Conservation (phyloP, 176 grass and related monocot genomes). For the Chloris gayana region DNA sequence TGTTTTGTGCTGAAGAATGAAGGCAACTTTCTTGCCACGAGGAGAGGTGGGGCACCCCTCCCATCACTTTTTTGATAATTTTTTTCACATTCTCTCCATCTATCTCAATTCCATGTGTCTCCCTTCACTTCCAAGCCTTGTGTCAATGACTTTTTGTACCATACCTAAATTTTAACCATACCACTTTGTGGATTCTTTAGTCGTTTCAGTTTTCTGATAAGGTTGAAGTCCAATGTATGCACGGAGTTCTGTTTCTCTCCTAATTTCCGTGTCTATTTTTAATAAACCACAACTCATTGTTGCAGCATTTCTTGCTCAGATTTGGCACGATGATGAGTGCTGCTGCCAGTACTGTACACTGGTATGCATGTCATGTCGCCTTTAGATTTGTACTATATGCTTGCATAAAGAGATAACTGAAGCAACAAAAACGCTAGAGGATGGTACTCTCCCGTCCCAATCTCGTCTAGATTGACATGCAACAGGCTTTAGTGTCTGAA, state of each 20-base stretch:
- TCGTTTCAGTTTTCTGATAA: constrained; percentile 55
- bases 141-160: constrained; percentile 78
- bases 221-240: constrained; percentile 39
- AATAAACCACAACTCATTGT: neutral
- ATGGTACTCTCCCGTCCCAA: constrained; percentile 27
- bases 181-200: constrained; percentile 46
- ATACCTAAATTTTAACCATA: neutral
- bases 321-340: neutral
- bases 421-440: constrained; percentile 50
- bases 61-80: constrained; percentile 74
- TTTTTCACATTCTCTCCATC: neutral
- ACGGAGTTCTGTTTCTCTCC: constrained; percentile 42
- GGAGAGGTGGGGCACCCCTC: constrained; percentile 35
- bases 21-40: constrained; percentile 91
- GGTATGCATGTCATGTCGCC: neutral
- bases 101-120: constrained; percentile 36
- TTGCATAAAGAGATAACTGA: neutral
- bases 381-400: neutral
- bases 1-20: constrained; percentile 55
- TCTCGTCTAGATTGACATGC: constrained; percentile 25
- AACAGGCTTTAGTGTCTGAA: neutral
- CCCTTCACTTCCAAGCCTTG: constrained; percentile 98
- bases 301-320: constrained; percentile 36
- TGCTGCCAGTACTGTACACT: constrained; percentile 35
- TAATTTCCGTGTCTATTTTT: neutral